phyloP scores from a whole-genome alignment of 1,284 basidiomycete species.

The Violaceomyces palustris region DNA sequence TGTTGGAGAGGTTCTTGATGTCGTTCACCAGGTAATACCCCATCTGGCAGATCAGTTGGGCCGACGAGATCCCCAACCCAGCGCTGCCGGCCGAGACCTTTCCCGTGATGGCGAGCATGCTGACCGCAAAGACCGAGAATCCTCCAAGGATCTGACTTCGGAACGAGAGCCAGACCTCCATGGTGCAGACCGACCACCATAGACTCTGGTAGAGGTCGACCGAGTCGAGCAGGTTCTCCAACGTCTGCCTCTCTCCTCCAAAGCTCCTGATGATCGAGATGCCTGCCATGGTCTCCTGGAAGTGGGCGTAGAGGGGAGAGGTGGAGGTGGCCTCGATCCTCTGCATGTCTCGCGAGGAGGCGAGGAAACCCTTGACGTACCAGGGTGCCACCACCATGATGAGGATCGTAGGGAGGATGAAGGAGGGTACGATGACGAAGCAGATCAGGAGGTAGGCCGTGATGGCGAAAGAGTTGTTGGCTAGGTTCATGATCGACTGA shows the following conservation, averaged over 20 bases:
- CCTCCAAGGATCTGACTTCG: slow-evolving; percentile 37
- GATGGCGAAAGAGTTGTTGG: slow-evolving; percentile 28
- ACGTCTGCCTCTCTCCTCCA: slow-evolving; percentile 31
- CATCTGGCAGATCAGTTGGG: slow-evolving; percentile 33
- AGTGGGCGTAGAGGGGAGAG: slow-evolving; percentile 47
- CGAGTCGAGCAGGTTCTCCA: slow-evolving; percentile 32
- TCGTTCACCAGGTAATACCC: slow-evolving; percentile 33
- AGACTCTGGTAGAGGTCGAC: slow-evolving; percentile 26
- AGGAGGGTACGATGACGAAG: slow-evolving; percentile 39
- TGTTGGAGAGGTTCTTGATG: slow-evolving; percentile 36
- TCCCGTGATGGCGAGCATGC: slow-evolving; percentile 67
- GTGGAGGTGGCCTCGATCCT: slow-evolving; percentile 49
- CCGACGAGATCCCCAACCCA: slow-evolving; percentile 72
- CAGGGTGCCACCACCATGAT: slow-evolving; percentile 27
- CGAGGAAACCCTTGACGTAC: slow-evolving; percentile 39
- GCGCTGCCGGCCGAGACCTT: slow-evolving; percentile 69
- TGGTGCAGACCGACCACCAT: slow-evolving; percentile 48
- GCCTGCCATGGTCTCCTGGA: slow-evolving; percentile 39
- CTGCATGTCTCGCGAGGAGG: slow-evolving; percentile 44
- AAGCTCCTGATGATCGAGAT: slow-evolving; percentile 49
- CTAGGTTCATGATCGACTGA: slow-evolving; percentile 25
- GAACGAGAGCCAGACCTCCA: slow-evolving; percentile 45
- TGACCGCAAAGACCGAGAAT: slow-evolving; percentile 31
- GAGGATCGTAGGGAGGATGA: slow-evolving; percentile 25
- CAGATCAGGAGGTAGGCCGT: slow-evolving; percentile 33